These are phyloP conservation scores for Blastocystis sp. DNA, from an alignment of 352 stramenopile species.

Conservation along the genomic window DNA sequence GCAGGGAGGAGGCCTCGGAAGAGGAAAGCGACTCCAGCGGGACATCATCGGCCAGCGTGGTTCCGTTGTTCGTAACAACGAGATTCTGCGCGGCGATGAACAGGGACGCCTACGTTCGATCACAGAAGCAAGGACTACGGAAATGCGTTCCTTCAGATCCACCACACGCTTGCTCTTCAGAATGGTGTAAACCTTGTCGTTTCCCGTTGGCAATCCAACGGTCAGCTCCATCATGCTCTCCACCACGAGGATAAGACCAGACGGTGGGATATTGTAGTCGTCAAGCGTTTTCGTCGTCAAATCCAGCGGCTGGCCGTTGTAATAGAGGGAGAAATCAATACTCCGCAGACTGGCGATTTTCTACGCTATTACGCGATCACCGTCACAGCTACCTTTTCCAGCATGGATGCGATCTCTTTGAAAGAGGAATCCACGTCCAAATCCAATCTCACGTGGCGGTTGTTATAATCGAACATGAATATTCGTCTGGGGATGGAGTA, in stretches of 20 bases:
- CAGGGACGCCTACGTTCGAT: conserved; percentile 45
- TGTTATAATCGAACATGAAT: conserved; percentile 56
- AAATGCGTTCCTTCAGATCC: conserved; percentile 56
- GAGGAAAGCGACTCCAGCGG: not conserved
- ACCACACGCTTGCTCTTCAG: conserved; percentile 11
- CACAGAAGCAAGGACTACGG: not conserved
- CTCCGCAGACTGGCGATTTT: conserved; percentile 28
- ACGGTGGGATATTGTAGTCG: conserved; percentile 12
- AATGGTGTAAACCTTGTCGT: conserved; percentile 60
- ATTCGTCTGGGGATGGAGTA: not conserved
- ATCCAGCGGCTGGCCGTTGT: not conserved
- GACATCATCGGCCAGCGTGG: not conserved
- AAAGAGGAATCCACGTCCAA: conserved; percentile 45
- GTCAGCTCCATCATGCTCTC: conserved; percentile 4
- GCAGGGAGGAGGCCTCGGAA: not conserved
- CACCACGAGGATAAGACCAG: conserved; percentile 31
- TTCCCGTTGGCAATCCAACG: conserved; percentile 32
- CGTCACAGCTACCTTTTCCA: not conserved
- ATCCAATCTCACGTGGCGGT: not conserved
- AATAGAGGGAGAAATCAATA: conserved; percentile 32
- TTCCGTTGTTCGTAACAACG: conserved; percentile 12
- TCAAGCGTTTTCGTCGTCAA: conserved; percentile 10
- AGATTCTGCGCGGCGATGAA: conserved; percentile 41
- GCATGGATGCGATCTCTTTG: conserved; percentile 1
- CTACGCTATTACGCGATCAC: not conserved